Conservation (phyloP, 164 flowering plant species). For the Cinnamomum micranthum region DNA sequence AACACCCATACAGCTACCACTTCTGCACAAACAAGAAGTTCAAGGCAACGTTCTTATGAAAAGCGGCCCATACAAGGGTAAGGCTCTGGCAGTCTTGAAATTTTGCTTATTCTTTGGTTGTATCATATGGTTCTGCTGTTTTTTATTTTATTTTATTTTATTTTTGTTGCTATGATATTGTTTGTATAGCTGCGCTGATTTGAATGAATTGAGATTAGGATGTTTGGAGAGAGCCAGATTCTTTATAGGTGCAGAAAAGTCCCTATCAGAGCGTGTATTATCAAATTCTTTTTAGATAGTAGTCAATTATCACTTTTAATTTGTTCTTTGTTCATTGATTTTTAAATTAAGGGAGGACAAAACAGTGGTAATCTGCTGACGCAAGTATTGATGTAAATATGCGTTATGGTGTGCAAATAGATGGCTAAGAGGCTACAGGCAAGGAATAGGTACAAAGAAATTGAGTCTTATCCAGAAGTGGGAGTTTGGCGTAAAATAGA, state of each 20-base stretch:
- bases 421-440: too few relatives aligned
- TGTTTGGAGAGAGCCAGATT: not conserved
- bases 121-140: not conserved
- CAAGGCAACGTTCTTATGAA: not conserved
- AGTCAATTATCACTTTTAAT: not conserved
- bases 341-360: not conserved
- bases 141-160: not conserved
- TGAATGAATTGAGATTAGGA: not conserved
- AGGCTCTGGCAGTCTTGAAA: not conserved
- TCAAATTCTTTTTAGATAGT: too few relatives aligned
- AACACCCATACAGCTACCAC: constrained; percentile 12
- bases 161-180: not conserved
- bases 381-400: not conserved
- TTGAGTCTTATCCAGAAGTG: too few relatives aligned
- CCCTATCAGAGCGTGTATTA: not conserved
- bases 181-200: not conserved
- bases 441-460: too few relatives aligned
- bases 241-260: not conserved
- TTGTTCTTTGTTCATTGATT: too few relatives aligned
- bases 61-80: constrained; percentile 4
- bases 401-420: too few relatives aligned
- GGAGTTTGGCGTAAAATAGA: too few relatives aligned
- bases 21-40: constrained; percentile 13
- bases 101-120: not conserved
- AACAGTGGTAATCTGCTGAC: not conserved